A percentile compares a stretch with the other conserved stretches of the same genome.
These are phyloP conservation scores for Macrolepiota dolichaula DNA, from an alignment of 768 basidiomycete species.

Conservation along the genomic window DNA sequence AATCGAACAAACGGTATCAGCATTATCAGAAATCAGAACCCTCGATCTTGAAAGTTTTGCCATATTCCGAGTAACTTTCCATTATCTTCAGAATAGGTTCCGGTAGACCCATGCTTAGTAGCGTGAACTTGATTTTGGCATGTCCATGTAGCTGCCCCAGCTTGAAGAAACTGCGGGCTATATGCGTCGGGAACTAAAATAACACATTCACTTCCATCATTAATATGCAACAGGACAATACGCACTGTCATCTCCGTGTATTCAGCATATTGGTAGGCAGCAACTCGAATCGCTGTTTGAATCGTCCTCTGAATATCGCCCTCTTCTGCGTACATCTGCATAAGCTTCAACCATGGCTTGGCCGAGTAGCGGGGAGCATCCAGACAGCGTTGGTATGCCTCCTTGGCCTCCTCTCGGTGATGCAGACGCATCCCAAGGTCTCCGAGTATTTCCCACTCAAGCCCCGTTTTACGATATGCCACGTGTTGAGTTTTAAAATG, in stretches of 20 bases:
- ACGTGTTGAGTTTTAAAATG: slow-evolving; percentile 99
- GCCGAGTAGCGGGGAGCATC: slow-evolving; percentile 82
- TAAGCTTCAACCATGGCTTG: slow-evolving; percentile 90
- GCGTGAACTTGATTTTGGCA: slow-evolving; percentile 89
- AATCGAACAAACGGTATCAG: background rate
- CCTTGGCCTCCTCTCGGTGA: slow-evolving; percentile 98
- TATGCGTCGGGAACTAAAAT: slow-evolving; percentile 80
- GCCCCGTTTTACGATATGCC: slow-evolving; percentile 93
- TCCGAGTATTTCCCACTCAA: slow-evolving; percentile 98
- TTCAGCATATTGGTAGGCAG: slow-evolving; percentile 88
- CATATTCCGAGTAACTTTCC: slow-evolving; percentile 89
- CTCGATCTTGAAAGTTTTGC: slow-evolving; percentile 83
- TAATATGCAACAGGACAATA: slow-evolving; percentile 17
- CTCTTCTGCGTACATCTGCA: slow-evolving; percentile 97
- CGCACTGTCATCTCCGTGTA: slow-evolving; percentile 86
- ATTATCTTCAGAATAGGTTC: slow-evolving; percentile 89
- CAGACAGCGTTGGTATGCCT: slow-evolving; percentile 93
- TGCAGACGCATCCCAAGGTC: slow-evolving; percentile 91
- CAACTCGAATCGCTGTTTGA: slow-evolving; percentile 89
- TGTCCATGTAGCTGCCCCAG: slow-evolving; percentile 91
- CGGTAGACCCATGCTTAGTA: slow-evolving; percentile 92
- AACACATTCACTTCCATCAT: slow-evolving; percentile 7
- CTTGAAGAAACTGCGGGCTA: slow-evolving; percentile 90
- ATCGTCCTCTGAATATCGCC: slow-evolving; percentile 88
- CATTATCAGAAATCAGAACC: slow-evolving; percentile 66